These are phyloP conservation scores for Coniochaeta prunicola DNA, from an alignment of 2,329 filamentous ascomycete species.

Conservation along the genomic window DNA sequence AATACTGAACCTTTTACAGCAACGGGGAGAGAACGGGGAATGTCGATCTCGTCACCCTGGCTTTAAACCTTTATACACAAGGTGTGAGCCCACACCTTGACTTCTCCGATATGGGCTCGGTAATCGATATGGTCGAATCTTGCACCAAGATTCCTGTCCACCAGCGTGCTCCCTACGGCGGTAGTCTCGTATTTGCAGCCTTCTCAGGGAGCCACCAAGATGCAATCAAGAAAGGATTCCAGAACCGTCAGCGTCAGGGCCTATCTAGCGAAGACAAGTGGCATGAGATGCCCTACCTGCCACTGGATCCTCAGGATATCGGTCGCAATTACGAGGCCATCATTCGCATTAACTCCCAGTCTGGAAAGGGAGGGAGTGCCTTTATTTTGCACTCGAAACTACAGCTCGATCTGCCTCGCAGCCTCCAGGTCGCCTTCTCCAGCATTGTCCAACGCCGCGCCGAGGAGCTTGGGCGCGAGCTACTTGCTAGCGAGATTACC, in stretches of 20 bases:
- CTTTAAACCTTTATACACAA: slow-evolving; percentile 90
- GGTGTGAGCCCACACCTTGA: slow-evolving; percentile 79
- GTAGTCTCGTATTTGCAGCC: slow-evolving; percentile 80
- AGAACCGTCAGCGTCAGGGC: slow-evolving; percentile 49
- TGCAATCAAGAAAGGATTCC: slow-evolving; percentile 90
- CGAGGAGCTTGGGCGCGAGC: slow-evolving; percentile 74
- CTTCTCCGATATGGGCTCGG: slow-evolving; percentile 78
- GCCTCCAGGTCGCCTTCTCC: slow-evolving; percentile 86
- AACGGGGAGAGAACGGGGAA: slow-evolving; percentile 96
- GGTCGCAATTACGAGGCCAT: slow-evolving; percentile 96
- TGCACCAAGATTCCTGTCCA: slow-evolving; percentile 95
- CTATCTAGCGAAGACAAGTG: slow-evolving; percentile 56
- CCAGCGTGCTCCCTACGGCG: slow-evolving; percentile 82
- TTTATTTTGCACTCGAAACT: slow-evolving; percentile 90
- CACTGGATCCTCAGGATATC: slow-evolving; percentile 87
- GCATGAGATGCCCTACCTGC: slow-evolving; percentile 78
- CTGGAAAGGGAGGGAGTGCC: slow-evolving; percentile 87
- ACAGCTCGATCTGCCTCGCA: slow-evolving; percentile 85
- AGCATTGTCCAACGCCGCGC: slow-evolving; percentile 77
- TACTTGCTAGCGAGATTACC: slow-evolving; percentile 77
- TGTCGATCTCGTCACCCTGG: slow-evolving; percentile 88
- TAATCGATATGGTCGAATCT: slow-evolving; percentile 85
- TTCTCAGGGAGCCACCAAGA: slow-evolving; percentile 93
- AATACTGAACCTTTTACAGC: slow-evolving; percentile 22
- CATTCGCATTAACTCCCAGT: slow-evolving; percentile 95